Base-by-base conservation (phyloP, 75 land plant species). In the Larix kaempferi region DNA sequence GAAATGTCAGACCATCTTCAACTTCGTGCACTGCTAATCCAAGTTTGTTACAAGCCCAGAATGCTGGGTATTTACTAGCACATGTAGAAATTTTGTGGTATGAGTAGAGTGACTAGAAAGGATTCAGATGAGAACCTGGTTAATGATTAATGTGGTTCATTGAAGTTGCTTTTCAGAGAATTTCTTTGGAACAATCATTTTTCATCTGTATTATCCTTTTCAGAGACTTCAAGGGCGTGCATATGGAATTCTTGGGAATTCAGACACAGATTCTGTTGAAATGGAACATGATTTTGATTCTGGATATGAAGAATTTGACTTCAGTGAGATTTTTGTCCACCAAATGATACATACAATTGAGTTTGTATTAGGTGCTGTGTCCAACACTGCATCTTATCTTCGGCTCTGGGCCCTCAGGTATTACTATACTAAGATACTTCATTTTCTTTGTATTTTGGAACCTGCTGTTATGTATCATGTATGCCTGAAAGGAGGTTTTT, bases 321-420 rank as follows among this genome's bases (percentile, higher is more conserved):
- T 96, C 71, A 89, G 98, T 78, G 99, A 96, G 81, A 88, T 94
- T 6, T 92, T 94, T 84, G 99, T 94, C 49, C 99, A 96, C 77
- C 98, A 96, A 77, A 94, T 94, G 99, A 96, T 96, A 71, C 97
- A 96, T 79, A 89, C 99, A 22, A 96, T 96, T 64, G 99, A 96
- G 77, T 96, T 96, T 81, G 93, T 96, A 12, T 63, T 96, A 44
- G 98, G 99, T 78, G 91, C 99, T 57, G 98, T 94, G 61, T 96
- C 99, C 73, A 96, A 96, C 78, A 94, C 99, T 14, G 99, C 99
- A 75, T 96, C 99, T 8, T 96, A 96, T 77, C 98, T 96, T 56
- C 95, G 99, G 4, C 88, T 96, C 35, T 96, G 99, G 99, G 99
- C 99, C 59, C 91, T 96, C 67, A 96, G 99, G 99, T 89, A 83